phyloP scores from a whole-genome alignment of 2,329 filamentous ascomycete genomes.

The Ophiocordyceps camponoti-rufipedis region DNA sequence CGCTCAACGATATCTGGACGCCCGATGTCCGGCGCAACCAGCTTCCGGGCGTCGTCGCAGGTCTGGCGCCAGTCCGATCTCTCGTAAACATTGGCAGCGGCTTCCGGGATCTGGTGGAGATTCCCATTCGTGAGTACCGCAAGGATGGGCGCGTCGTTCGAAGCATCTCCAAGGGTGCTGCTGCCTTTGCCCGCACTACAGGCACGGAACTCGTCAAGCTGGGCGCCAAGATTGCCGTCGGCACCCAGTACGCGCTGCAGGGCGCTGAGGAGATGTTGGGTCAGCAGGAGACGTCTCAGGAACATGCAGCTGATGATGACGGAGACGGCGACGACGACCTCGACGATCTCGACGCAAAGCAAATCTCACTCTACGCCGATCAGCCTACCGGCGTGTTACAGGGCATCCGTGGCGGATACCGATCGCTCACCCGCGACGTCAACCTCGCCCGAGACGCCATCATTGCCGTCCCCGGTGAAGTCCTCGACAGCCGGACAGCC shows the following conservation, averaged over 20 bases:
- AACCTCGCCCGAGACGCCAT: constrained; percentile 76
- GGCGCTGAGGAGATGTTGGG: constrained; percentile 65
- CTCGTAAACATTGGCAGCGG: constrained; percentile 83
- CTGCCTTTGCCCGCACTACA: constrained; percentile 81
- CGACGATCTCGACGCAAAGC: constrained; percentile 39
- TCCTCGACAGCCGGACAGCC: constrained; percentile 72
- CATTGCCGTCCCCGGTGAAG: constrained; percentile 81
- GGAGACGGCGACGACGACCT: constrained; percentile 48
- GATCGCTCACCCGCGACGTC: constrained; percentile 73
- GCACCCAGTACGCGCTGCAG: constrained; percentile 83
- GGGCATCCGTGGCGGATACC: constrained; percentile 67
- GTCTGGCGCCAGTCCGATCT: constrained; percentile 75
- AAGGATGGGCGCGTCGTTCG: constrained; percentile 88
- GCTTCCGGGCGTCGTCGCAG: constrained; percentile 72
- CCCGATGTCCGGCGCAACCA: constrained; percentile 83
- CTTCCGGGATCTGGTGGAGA: constrained; percentile 68
- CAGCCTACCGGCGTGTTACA: constrained; percentile 81
- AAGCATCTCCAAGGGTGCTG: constrained; percentile 77
- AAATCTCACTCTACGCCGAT: constrained; percentile 82
- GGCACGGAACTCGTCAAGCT: constrained; percentile 88
- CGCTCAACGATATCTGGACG: constrained; percentile 91
- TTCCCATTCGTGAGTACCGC: constrained; percentile 81
- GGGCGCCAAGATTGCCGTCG: constrained; percentile 84
- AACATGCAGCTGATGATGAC: constrained; percentile 22
- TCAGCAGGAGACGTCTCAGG: neutral